Evolutionary conservation across 805 yeast genomes (phyloP).

Genomic region (Lachancea thermotolerans): DNA sequence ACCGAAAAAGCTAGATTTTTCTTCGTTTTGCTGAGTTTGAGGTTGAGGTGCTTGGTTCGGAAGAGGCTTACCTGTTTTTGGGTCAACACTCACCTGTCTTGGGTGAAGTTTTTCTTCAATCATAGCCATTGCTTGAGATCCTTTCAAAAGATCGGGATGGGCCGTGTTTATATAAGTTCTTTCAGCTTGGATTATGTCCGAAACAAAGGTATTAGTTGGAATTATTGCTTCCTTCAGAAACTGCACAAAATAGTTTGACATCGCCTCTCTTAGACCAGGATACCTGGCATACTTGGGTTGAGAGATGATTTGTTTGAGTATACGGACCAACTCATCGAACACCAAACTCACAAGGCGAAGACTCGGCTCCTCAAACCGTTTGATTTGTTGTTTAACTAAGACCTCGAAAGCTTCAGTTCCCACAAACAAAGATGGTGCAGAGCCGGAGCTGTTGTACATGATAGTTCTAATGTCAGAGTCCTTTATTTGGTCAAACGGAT

Average conservation of each 20-base stretch:
- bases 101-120: conserved; percentile 76
- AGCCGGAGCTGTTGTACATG: conserved; percentile 93
- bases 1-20: conserved; percentile 79
- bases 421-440: conserved; percentile 91
- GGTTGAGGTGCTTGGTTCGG: conserved; percentile 32
- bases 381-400: conserved; percentile 86
- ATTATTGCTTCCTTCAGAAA: conserved; percentile 69
- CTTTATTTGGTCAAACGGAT: conserved; percentile 93
- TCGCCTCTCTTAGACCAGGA: conserved; percentile 83
- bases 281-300: conserved; percentile 82
- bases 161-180: conserved; percentile 95
- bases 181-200: conserved; percentile 78
- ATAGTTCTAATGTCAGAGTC: conserved; percentile 95
- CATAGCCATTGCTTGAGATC: conserved; percentile 89
- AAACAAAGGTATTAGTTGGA: conserved; percentile 82
- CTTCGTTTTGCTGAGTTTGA: conserved; percentile 31
- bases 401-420: conserved; percentile 98
- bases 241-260: conserved; percentile 71
- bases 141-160: conserved; percentile 92
- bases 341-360: conserved; percentile 81
- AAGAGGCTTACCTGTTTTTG: conserved; percentile 82
- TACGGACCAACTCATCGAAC: conserved; percentile 91
- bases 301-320: conserved; percentile 73
- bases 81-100: conserved; percentile 73
- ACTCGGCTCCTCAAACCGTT: conserved; percentile 90